Conservation (phyloP, 805 yeast genomes). For the Yarrowia sp. region DNA sequence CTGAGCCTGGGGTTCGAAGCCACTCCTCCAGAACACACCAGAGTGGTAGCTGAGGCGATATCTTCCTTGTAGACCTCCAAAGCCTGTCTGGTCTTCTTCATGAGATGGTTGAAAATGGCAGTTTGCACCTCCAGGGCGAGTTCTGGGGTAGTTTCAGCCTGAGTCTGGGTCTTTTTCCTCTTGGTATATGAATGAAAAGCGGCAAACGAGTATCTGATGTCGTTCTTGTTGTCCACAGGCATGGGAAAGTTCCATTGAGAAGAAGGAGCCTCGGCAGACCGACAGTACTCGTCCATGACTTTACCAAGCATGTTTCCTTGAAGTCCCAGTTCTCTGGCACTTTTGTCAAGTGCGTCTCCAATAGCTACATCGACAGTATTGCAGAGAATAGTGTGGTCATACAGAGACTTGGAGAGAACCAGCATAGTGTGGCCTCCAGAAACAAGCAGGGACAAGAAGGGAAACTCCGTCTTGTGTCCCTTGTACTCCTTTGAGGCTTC, state of each 20-base stretch:
- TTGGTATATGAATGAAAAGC: slow-evolving; percentile 66
- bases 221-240: slow-evolving; percentile 50
- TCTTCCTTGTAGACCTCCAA: slow-evolving; percentile 5
- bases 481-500: slow-evolving; percentile 44
- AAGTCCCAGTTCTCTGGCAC: slow-evolving; percentile 84
- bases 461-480: slow-evolving; percentile 60
- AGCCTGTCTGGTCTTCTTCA: slow-evolving; percentile 10
- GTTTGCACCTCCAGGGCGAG: slow-evolving; percentile 56
- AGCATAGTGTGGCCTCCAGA: slow-evolving; percentile 96
- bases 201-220: slow-evolving; percentile 63
- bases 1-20: slow-evolving; percentile 66
- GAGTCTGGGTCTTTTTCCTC: background rate
- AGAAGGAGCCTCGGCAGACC: slow-evolving; percentile 38
- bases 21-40: slow-evolving; percentile 94
- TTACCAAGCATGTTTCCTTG: slow-evolving; percentile 81
- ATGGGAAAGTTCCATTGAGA: slow-evolving; percentile 49
- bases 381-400: slow-evolving; percentile 73
- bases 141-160: slow-evolving; percentile 14
- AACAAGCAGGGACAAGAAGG: slow-evolving; percentile 75
- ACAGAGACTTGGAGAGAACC: slow-evolving; percentile 66
- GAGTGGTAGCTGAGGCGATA: slow-evolving; percentile 48
- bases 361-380: slow-evolving; percentile 87
- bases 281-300: slow-evolving; percentile 69
- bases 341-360: slow-evolving; percentile 93
- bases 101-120: slow-evolving; percentile 72